A percentile compares a stretch with the other conserved stretches of the same genome.
phyloP scores from a whole-genome alignment of 2,329 filamentous ascomycete genomes.

The Huntiella moniliformis region DNA sequence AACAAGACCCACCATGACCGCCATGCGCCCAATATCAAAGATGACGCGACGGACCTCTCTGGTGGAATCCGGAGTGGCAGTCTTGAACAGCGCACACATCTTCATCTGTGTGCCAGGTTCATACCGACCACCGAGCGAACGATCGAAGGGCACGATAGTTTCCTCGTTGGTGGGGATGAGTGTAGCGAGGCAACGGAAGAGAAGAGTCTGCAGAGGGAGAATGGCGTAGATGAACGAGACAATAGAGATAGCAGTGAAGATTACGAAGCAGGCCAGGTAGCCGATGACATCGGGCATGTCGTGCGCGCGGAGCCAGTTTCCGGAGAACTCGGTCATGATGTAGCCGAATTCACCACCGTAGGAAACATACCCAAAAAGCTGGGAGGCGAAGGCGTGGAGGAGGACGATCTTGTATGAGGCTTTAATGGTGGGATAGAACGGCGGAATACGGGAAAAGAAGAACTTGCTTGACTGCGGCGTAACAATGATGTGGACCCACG shows the following conservation, averaged over 20 bases:
- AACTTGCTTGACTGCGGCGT: conserved; percentile 42
- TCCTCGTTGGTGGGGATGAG: conserved; percentile 66
- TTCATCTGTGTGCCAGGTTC: too few relatives aligned
- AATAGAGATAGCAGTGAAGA: conserved; percentile 23
- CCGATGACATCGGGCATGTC: conserved; percentile 18
- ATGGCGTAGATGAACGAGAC: conserved; percentile 32
- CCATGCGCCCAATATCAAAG: too few relatives aligned
- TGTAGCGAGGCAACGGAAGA: conserved; percentile 71
- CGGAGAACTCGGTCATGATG: conserved; percentile 18
- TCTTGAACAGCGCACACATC: too few relatives aligned
- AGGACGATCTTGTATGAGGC: conserved; percentile 51
- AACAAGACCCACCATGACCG: too few relatives aligned
- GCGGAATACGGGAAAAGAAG: conserved; percentile 53
- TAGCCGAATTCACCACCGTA: conserved; percentile 20
- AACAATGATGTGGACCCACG: conserved; percentile 78
- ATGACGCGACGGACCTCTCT: too few relatives aligned
- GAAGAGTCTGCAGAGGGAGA: conserved; percentile 57
- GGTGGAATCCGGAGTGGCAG: too few relatives aligned
- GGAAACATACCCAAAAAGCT: conserved; percentile 30
- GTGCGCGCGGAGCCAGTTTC: conserved; percentile 11
- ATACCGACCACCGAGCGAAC: conserved; percentile 53
- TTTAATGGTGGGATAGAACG: conserved; percentile 42
- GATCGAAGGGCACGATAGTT: conserved; percentile 78
- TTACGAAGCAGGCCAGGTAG: conserved; percentile 13
- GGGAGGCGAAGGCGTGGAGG: conserved; percentile 38